Percentiles rank a stretch among this genome's conserved stretches.
Conservation (phyloP, 2,329 filamentous ascomycete genomes). For the Curvularia lunata region DNA sequence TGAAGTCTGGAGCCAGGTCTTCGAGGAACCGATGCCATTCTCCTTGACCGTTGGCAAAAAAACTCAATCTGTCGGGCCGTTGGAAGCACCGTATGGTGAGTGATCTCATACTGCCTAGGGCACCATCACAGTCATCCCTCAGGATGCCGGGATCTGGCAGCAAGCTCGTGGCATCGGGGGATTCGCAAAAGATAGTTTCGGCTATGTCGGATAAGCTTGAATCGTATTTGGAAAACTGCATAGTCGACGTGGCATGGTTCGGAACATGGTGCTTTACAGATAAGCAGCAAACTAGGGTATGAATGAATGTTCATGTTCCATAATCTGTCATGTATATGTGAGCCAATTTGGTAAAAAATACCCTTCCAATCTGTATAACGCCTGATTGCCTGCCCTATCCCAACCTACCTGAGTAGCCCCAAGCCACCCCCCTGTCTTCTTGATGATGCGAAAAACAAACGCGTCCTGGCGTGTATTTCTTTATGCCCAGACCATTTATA, state of each 20-base stretch:
- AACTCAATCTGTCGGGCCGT: neutral
- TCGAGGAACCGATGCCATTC: neutral
- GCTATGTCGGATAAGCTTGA: neutral
- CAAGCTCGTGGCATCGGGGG: neutral
- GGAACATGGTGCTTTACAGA: neutral
- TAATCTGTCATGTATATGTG: neutral
- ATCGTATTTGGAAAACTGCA: neutral
- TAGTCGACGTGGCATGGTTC: neutral
- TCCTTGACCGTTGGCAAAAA: neutral
- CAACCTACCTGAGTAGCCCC: neutral
- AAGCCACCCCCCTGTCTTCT: neutral
- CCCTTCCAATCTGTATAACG: neutral
- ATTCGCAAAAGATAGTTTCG: neutral
- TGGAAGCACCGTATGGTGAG: neutral
- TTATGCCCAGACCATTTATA: neutral
- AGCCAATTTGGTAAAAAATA: slow-evolving; percentile 2
- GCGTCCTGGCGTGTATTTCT: neutral
- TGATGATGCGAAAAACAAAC: neutral
- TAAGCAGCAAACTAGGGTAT: neutral
- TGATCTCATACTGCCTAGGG: neutral
- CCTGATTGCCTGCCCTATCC: neutral
- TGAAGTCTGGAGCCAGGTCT: neutral
- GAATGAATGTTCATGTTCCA: neutral
- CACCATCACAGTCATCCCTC: neutral
- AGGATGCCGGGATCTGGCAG: neutral